Evolutionary conservation across 208 protist species (phyloP), one percentile per base, ranked within the genome.

Genomic region (Leishmania major): DNA sequence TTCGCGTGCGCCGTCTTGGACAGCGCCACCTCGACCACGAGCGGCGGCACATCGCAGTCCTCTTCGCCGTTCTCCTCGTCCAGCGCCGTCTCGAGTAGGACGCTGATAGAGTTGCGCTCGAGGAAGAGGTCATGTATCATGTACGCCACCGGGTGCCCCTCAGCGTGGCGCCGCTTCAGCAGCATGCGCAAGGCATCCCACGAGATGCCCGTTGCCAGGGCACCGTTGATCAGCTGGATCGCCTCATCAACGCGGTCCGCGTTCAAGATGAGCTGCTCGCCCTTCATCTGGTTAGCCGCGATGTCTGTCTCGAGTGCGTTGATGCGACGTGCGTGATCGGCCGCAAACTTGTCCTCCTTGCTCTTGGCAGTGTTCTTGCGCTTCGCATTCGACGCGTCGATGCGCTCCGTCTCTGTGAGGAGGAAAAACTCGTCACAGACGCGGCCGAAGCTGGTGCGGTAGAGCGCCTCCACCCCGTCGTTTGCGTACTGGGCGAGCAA

Each of bases 391-490:
- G 96, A 93, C 43, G 92, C 85, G 6, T 95, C 91, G 80, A 98
- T 95, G n/a, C 90, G 88, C 75, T 98, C 91, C 13, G 85, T 88
- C 85, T 99, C 98, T 1, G 95, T 95, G 60, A 93, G 79, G 17
- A 97, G 94, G 80, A 99, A 99, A 85, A 95, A 99, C 45, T 91
- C 88, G 79, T 99, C 98, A 15, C 98, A 97, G 22, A 97, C 95
- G 28, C 80, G 82, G 69, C 98, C 94, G 84, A 99, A 99, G 71
- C 89, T 95, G 15, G 75, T 25, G 57, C 81, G 82, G 92, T 87
- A 90, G 57, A 84, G 64, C 51, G 78, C 60, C 64, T 80, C 76
- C n/a, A 93, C 95, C 28, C 75, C 84, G n/a, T 73, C 60, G 19
- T n/a, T 40, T 37, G 47, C 83, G 76, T 96, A 96, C 89, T 99